Base-by-base conservation (phyloP, 768 basidiomycete species). In the Collybia sordida region DNA sequence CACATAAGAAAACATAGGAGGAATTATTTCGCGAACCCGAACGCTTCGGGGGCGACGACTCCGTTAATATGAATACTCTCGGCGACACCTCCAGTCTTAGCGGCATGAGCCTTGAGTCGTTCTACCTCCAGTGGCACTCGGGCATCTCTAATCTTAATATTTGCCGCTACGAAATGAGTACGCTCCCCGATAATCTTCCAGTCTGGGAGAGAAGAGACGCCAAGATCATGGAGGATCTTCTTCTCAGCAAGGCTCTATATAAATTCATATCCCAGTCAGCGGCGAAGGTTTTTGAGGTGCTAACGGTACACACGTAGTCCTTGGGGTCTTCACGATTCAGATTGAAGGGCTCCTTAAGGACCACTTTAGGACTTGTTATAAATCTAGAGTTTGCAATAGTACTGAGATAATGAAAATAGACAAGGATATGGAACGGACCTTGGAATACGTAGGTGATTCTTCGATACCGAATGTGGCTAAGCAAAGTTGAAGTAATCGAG, bases 371-470 rank as follows among this genome's bases (percentile, higher is more conserved):
- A 18, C 46, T 47, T 24, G 46, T 47, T 28, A 47, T 47, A 24
- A 47, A 47, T 27, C 46, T 47, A 9, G 17, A 12, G 14, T 7
- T 19, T n/a, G 21, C 1, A 36, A 19, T 21, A 27, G 3, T 19
- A 17, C n/a, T 9, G 18, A 25, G 12, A 22, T 31, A 31, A 18
- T 31, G 14, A 11, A 11, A 12, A 31, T 6, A 31, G 31, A 11
- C 31, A 12, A 6, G 11, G 14, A 31, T 3, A 11, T 31, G 11
- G 22, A 17, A 31, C 23, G 3, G 17, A 47, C 35, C 46, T 47
- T 40, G 46, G 37, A 17, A 39, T 47, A 25, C 46, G 46, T 14
- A 47, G 46, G 27, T 47, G 46, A n/a, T 45, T 47, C 37, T 47
- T 47, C 3, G 46, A 47, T 6, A 37, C 46, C 7, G 46, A 39